phyloP scores from a whole-genome alignment of 2,329 filamentous ascomycete genomes.

The Amauroascus niger region DNA sequence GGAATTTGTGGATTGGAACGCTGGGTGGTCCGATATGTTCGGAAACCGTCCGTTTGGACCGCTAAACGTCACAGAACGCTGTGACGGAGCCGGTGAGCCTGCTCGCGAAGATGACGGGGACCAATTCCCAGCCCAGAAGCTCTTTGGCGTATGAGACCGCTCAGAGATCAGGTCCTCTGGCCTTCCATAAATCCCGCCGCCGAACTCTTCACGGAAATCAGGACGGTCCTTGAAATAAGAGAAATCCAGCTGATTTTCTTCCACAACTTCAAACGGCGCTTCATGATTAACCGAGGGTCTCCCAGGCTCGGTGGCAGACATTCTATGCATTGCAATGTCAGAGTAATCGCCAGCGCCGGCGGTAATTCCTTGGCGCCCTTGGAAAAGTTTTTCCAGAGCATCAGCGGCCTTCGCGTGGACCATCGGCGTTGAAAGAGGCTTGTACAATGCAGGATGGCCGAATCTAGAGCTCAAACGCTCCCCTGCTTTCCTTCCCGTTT shows the following conservation, averaged over 20 bases:
- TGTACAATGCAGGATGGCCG: slow-evolving; percentile 83
- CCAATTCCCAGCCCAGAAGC: slow-evolving; percentile 25
- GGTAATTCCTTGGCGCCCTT: slow-evolving; percentile 63
- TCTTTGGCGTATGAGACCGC: slow-evolving; percentile 36
- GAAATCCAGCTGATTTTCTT: slow-evolving; percentile 78
- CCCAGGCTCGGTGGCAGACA: slow-evolving; percentile 53
- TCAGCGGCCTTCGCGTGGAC: slow-evolving; percentile 85
- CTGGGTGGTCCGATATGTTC: slow-evolving; percentile 27
- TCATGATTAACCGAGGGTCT: slow-evolving; percentile 39
- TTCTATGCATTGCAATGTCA: slow-evolving; percentile 70
- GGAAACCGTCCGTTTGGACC: slow-evolving; percentile 19
- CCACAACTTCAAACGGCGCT: slow-evolving; percentile 80
- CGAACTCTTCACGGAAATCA: slow-evolving; percentile 79
- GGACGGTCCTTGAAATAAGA: slow-evolving; percentile 82
- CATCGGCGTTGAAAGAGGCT: slow-evolving; percentile 86
- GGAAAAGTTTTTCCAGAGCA: slow-evolving; percentile 74
- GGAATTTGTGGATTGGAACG: slow-evolving; percentile 28
- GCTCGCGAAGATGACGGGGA: slow-evolving; percentile 34
- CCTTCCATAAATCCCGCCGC: slow-evolving; percentile 53
- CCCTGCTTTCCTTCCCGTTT: slow-evolving; percentile 38
- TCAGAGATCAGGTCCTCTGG: slow-evolving; percentile 39
- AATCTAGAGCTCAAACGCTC: slow-evolving; percentile 66
- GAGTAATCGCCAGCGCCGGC: slow-evolving; percentile 49
- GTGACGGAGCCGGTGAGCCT: slow-evolving; percentile 33
- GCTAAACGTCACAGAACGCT: slow-evolving; percentile 16